Base-by-base conservation (phyloP, 768 basidiomycete genomes). In the Roridomyces roridus region DNA sequence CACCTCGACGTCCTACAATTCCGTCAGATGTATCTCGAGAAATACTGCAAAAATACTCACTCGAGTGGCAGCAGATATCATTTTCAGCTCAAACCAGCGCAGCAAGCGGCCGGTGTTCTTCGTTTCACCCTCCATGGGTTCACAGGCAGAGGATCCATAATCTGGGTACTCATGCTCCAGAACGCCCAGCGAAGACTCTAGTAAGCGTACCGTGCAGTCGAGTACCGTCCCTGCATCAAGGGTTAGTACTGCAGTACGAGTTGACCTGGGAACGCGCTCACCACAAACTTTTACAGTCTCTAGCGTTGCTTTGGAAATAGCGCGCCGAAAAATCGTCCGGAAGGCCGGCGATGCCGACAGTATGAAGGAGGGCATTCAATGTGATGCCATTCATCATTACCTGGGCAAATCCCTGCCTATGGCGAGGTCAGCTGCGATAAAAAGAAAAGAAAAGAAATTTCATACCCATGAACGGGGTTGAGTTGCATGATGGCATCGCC, bases 381-480 rank as follows among this genome's bases (percentile, higher is more conserved):
- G 63, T 64, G 3, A 70, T 41, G 6, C 53, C 65, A 14, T 65
- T 64, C 12, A 66, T 21, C 14, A 62, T 43, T 11, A 63, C 62
- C 48, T 69, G 68, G 1, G 63, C 62, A 20, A 58, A 60, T 3
- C 69, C 69, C 45, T 67, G 65, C 0, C 65, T 60, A 41, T 43
- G 25, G n/a, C 42, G 5, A 34, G 28, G 7, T 15, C 31, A 55
- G 8, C 7, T 18, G 10, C n/a, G n/a, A n/a, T n/a, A n/a, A 21
- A 12, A 3, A 18, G 4, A 23, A 26, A 9, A 35, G 23, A n/a
- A 1, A n/a, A 17, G 8, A 46, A 39, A 18, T 40, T 15, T 34
- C 44, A 40, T 52, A 68, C 67, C 64, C 65, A 43, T 63, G 54
- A 10, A 62, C 42, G 11, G 67, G 67, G 48, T 69, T 68, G 2